Evolutionary conservation across 352 stramenopile genomes (phyloP).

Genomic region (Pythium chondricola): DNA sequence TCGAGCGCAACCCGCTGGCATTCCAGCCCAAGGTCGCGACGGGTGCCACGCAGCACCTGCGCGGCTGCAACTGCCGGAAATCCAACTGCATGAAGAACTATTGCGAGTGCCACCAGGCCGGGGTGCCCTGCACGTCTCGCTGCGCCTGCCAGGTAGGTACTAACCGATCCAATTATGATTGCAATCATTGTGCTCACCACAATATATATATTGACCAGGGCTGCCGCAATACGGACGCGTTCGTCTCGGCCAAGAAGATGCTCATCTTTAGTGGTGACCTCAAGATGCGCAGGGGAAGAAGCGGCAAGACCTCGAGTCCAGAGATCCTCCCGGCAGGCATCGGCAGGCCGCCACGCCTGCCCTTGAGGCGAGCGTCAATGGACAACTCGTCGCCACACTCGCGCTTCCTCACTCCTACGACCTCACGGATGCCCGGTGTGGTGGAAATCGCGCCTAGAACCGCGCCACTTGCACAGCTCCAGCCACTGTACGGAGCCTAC

Average conservation of each 20-base stretch:
- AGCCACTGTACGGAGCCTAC: neutral
- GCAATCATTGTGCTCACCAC: too few species aligned
- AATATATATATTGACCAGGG: too few species aligned
- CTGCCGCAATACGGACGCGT: slow-evolving; percentile 64
- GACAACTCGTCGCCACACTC: slow-evolving; percentile 9
- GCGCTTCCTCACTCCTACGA: slow-evolving; percentile 10
- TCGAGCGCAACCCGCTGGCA: slow-evolving; percentile 90
- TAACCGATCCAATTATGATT: too few species aligned
- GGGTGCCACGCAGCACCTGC: slow-evolving; percentile 80
- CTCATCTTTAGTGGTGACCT: slow-evolving; percentile 33
- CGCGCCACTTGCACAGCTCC: slow-evolving; percentile 22
- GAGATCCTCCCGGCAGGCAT: slow-evolving; percentile 8
- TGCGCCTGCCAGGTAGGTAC: slow-evolving; percentile 71
- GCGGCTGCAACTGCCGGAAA: slow-evolving; percentile 95
- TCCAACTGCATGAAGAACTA: slow-evolving; percentile 97
- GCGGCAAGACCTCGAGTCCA: slow-evolving; percentile 2
- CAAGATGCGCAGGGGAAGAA: slow-evolving; percentile 7
- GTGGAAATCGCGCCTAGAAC: slow-evolving; percentile 58
- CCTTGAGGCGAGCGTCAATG: slow-evolving; percentile 18
- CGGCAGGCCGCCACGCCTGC: slow-evolving; percentile 17
- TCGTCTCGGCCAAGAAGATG: slow-evolving; percentile 67
- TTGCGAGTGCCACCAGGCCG: slow-evolving; percentile 94
- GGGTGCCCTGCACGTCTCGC: slow-evolving; percentile 67
- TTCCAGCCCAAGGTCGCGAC: slow-evolving; percentile 93
- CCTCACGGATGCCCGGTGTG: slow-evolving; percentile 15